Base-by-base conservation (phyloP, 2,329 filamentous ascomycete genomes). In the Hyphodiscus sp. region DNA sequence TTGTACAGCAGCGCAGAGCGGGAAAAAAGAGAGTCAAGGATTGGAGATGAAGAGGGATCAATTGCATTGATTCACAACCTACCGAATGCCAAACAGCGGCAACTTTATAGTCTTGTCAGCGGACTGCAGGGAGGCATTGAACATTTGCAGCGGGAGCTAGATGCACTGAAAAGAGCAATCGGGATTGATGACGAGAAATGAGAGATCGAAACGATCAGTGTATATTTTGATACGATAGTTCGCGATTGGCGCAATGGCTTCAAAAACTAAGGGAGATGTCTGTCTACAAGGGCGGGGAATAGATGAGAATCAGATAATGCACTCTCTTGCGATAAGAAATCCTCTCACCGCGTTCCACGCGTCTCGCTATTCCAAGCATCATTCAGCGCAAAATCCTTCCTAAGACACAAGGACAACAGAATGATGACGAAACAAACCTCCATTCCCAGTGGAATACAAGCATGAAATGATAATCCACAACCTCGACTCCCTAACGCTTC, bases 121-220 rank as follows among this genome's bases (percentile, higher is more conserved):
- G 66, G 66, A 1, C 49, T 68, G n/a, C 62, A 67, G 41, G 60
- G 62, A 9, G 65, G 65, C 6, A 68, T 68, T 58, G 60, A 66
- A 44, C 63, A 66, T 58, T 55, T 68, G 11, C 64, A 66, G 30
- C 53, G 58, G 41, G 65, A 68, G 33, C 53, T 68, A 20, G 58
- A 66, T 51, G 52, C 58, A 13, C 48, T 68, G 43, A 67, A 66
- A 52, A 62, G 50, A 38, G 61, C 61, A 8, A 53, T 68, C 30
- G 66, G 66, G 15, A 65, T 68, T 47, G 64, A 67, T 33, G 65
- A 67, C 30, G 62, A 63, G 23, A 47, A 58, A 59, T 47, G 59
- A 50, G 54, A 29, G 46, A 43, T 23, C 41, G 44, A n/a, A 30
- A 20, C 15, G 5, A 38, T 38, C 33, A 15, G 16, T 13, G 11